Conservation (phyloP, 1,284 basidiomycete species). For the Grifola frondosa region DNA sequence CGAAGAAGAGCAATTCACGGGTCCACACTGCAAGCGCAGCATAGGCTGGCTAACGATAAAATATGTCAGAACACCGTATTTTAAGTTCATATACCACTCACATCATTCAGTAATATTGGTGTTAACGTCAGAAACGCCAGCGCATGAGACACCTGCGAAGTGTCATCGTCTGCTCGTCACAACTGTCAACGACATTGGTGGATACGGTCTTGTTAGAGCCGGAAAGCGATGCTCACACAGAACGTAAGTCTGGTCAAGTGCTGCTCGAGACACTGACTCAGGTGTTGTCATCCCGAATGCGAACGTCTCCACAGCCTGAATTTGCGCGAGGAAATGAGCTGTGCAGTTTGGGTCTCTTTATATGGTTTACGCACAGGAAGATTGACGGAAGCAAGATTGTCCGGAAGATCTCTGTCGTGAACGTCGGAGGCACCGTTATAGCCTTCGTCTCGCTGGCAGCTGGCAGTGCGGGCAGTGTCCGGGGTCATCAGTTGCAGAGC, state of each 20-base stretch:
- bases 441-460: too few species aligned
- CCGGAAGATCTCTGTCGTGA: too few species aligned
- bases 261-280: constrained; percentile 15
- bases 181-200: constrained; percentile 13
- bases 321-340: too few species aligned
- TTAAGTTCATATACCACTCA: constrained; percentile 1
- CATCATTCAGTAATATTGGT: constrained; percentile 72
- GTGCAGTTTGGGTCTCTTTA: too few species aligned
- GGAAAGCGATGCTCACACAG: constrained; percentile 48
- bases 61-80: not conserved
- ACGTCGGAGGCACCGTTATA: too few species aligned
- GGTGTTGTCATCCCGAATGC: too few species aligned
- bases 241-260: constrained; percentile 65
- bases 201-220: not conserved
- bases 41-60: constrained; percentile 71
- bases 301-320: too few species aligned
- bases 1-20: constrained; percentile 74
- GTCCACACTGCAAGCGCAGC: constrained; percentile 74
- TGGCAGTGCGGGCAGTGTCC: too few species aligned
- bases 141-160: constrained; percentile 57
- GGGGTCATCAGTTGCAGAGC: too few species aligned
- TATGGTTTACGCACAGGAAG: too few species aligned
- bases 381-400: too few species aligned
- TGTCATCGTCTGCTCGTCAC: constrained; percentile 56
- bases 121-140: constrained; percentile 73